phyloP scores from a whole-genome alignment of 805 yeast species.

The Metschnikowia borealis region DNA sequence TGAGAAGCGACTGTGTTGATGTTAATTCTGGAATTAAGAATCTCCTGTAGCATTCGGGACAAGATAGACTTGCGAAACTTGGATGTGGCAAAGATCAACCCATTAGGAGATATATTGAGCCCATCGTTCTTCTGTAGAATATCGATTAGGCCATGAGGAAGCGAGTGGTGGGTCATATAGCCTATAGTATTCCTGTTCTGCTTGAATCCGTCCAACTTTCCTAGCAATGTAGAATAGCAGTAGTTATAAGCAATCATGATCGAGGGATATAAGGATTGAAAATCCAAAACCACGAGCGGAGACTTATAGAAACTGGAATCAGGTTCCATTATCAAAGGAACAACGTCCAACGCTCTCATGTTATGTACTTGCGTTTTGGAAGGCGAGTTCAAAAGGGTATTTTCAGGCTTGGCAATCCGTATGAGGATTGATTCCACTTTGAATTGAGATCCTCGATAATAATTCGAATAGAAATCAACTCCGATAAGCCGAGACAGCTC shows the following conservation, averaged over 20 bases:
- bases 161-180: slow-evolving; percentile 37
- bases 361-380: slow-evolving; percentile 73
- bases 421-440: slow-evolving; percentile 84
- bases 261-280: slow-evolving; percentile 92
- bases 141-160: slow-evolving; percentile 56
- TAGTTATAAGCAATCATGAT: slow-evolving; percentile 99
- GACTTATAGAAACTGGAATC: slow-evolving; percentile 77
- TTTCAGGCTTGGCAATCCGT: slow-evolving; percentile 73
- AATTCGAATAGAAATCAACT: slow-evolving; percentile 82
- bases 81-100: slow-evolving; percentile 69
- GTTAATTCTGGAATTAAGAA: slow-evolving; percentile 74
- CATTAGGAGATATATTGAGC: slow-evolving; percentile 79
- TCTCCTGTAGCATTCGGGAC: slow-evolving; percentile 80
- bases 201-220: slow-evolving; percentile 53
- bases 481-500: slow-evolving; percentile 88
- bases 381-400: slow-evolving; percentile 71
- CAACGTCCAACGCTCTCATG: slow-evolving; percentile 81
- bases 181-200: slow-evolving; percentile 52
- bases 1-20: slow-evolving; percentile 69
- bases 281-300: slow-evolving; percentile 87
- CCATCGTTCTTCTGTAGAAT: slow-evolving; percentile 45
- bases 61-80: slow-evolving; percentile 65
- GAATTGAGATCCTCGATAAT: slow-evolving; percentile 88
- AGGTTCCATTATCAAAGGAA: slow-evolving; percentile 94
- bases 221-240: slow-evolving; percentile 72